Conservation (phyloP, 257 asterid species). For the Solanum medicagineum region DNA sequence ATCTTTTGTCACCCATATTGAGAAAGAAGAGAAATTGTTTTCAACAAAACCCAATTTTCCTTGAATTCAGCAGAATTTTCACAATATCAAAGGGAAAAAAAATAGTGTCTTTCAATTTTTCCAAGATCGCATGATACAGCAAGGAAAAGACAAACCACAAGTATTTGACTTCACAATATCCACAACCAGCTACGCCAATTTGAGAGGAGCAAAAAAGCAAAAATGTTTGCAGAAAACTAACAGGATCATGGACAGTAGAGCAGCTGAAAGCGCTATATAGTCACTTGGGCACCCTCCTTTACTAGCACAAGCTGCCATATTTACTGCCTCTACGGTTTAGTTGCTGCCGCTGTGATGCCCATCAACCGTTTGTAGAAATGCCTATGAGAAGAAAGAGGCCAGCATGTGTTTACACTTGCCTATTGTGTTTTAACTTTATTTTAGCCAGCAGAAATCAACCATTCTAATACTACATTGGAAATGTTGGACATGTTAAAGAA, state of each 20-base stretch:
- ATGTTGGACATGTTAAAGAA: not conserved
- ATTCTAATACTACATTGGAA: not conserved
- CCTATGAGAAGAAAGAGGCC: not conserved
- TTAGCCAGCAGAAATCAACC: not conserved
- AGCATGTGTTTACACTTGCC: not conserved
- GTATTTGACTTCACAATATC: not conserved
- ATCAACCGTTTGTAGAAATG: slow-evolving; percentile 20
- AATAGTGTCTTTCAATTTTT: not conserved
- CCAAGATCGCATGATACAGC: not conserved
- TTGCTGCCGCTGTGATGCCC: slow-evolving; percentile 9
- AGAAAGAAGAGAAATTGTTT: not conserved
- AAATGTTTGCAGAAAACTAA: slow-evolving; percentile 4
- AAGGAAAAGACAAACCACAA: not conserved
- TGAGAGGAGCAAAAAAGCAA: not conserved
- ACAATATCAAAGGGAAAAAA: not conserved
- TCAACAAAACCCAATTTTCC: not conserved
- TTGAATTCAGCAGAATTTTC: not conserved
- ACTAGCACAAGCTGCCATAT: slow-evolving; percentile 58
- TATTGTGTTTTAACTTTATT: not conserved
- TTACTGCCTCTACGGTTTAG: not conserved
- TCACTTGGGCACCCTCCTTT: slow-evolving; percentile 86
- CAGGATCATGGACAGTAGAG: slow-evolving; percentile 42
- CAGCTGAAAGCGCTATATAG: slow-evolving; percentile 55
- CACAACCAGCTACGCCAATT: not conserved
- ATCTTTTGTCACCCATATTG: not conserved